A percentile compares a stretch with the other conserved stretches of the same genome.
phyloP scores from a whole-genome alignment of 2,329 filamentous ascomycete species.

The Exophiala spinifera region DNA sequence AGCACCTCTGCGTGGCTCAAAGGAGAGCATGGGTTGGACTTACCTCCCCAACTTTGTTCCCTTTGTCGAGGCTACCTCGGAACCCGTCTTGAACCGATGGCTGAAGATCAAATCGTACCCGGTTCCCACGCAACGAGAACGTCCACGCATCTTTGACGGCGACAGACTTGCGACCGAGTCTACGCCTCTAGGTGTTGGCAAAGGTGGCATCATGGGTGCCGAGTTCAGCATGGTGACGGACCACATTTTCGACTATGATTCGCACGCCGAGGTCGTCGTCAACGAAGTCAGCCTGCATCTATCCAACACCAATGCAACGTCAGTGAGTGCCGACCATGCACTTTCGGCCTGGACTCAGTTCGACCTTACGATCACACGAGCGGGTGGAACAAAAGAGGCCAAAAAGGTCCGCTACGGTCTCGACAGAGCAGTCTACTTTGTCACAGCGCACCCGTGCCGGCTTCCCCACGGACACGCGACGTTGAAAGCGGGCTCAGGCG shows the following conservation, averaged over 20 bases:
- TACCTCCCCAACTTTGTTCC: slow-evolving; percentile 41
- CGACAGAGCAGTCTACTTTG: slow-evolving; percentile 52
- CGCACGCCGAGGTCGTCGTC: slow-evolving; percentile 21
- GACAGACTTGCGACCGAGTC: slow-evolving; percentile 39
- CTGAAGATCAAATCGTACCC: slow-evolving; percentile 45
- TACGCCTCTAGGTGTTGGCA: slow-evolving; percentile 37
- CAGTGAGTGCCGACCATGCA: slow-evolving; percentile 15
- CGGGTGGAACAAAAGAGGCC: slow-evolving; percentile 28
- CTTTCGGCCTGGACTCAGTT: slow-evolving; percentile 25
- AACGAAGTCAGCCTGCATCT: slow-evolving; percentile 31
- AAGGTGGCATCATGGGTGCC: slow-evolving; percentile 37
- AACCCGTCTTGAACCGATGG: slow-evolving; percentile 46
- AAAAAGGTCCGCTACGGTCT: slow-evolving; percentile 39
- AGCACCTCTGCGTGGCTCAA: slow-evolving; percentile 43
- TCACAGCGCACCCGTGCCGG: slow-evolving; percentile 54
- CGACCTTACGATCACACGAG: slow-evolving; percentile 16
- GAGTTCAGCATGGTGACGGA: slow-evolving; percentile 42
- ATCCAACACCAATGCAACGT: slow-evolving; percentile 11
- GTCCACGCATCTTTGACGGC: slow-evolving; percentile 45
- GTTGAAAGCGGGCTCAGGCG: slow-evolving; percentile 7
- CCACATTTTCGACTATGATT: slow-evolving; percentile 17
- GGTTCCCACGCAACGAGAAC: slow-evolving; percentile 30
- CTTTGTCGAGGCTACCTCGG: slow-evolving; percentile 31
- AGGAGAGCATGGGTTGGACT: slow-evolving; percentile 57
- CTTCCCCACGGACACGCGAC: slow-evolving; percentile 39